Percentiles rank a stretch among this genome's conserved stretches.
These are phyloP conservation scores for Eimeria acervulina DNA, from an alignment of 169 alveolate species.

Conservation along the genomic window DNA sequence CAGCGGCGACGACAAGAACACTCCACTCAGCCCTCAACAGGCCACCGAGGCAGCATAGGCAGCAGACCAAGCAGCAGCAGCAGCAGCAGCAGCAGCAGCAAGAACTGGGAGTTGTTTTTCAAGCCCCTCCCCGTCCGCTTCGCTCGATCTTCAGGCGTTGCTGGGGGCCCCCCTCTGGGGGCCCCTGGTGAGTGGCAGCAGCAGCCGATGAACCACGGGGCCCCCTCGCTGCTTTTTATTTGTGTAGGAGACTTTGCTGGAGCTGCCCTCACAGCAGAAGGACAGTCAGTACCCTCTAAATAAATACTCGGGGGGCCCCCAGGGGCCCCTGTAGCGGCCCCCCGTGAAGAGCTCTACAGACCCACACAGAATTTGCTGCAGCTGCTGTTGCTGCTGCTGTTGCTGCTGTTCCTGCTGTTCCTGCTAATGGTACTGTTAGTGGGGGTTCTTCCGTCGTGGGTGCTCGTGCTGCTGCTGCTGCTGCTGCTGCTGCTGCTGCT, in stretches of 20 bases:
- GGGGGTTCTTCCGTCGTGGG: background rate
- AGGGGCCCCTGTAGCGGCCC: slow-evolving; percentile 34
- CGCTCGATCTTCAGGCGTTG: background rate
- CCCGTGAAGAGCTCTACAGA: background rate
- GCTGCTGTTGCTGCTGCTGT: slow-evolving; percentile 10
- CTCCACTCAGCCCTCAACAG: background rate
- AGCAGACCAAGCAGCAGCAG: background rate
- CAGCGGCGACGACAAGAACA: background rate
- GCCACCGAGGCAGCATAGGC: background rate
- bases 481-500: background rate
- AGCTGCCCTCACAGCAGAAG: background rate
- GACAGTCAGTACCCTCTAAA: background rate
- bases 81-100: slow-evolving; percentile 11
- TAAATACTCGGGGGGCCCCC: background rate
- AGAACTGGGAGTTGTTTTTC: slow-evolving; percentile 1
- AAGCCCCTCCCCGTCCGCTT: background rate
- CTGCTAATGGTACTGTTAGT: background rate
- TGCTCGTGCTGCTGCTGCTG: background rate
- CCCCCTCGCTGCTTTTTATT: background rate
- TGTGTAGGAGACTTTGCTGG: background rate
- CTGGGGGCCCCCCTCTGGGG: slow-evolving; percentile 31
- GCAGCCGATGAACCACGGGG: slow-evolving; percentile 29
- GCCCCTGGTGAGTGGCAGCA: slow-evolving; percentile 9
- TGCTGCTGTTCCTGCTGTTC: background rate
- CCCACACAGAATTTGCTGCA: background rate